Conservation (phyloP, 2,329 filamentous ascomycete genomes). For the Sporothrix phasma region DNA sequence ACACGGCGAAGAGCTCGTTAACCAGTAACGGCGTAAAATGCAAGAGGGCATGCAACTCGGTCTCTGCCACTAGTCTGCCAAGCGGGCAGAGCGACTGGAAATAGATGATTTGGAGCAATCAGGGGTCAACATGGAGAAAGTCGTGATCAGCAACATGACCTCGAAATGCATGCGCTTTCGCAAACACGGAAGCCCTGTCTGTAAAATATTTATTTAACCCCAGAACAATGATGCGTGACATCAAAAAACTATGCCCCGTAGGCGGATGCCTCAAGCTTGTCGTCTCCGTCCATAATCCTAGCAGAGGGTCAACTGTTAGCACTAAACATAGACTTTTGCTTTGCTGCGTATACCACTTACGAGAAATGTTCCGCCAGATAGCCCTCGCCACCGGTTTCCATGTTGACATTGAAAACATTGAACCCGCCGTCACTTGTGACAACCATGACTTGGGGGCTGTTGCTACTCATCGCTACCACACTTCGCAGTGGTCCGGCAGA, state of each 20-base stretch:
- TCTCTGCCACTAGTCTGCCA: too few species aligned
- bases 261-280: conserved; percentile 42
- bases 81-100: neutral
- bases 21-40: too few species aligned
- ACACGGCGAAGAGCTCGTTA: too few species aligned
- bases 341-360: conserved; percentile 45
- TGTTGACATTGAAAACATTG: conserved; percentile 89
- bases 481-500: conserved; percentile 57
- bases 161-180: neutral
- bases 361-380: conserved; percentile 85
- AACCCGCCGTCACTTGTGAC: conserved; percentile 93
- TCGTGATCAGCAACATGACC: too few species aligned
- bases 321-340: neutral
- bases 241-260: conserved; percentile 26
- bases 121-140: too few species aligned
- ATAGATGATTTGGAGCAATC: too few species aligned
- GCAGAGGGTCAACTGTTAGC: neutral
- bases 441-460: conserved; percentile 92
- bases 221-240: neutral
- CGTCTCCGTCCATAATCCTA: conserved; percentile 46
- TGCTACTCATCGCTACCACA: conserved; percentile 96
- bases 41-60: too few species aligned
- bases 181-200: neutral
- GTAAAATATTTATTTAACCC: neutral
- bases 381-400: conserved; percentile 90